Evolutionary conservation across 73 alveolate species (phyloP).

Genomic region (Tetrahymena elliotti): DNA sequence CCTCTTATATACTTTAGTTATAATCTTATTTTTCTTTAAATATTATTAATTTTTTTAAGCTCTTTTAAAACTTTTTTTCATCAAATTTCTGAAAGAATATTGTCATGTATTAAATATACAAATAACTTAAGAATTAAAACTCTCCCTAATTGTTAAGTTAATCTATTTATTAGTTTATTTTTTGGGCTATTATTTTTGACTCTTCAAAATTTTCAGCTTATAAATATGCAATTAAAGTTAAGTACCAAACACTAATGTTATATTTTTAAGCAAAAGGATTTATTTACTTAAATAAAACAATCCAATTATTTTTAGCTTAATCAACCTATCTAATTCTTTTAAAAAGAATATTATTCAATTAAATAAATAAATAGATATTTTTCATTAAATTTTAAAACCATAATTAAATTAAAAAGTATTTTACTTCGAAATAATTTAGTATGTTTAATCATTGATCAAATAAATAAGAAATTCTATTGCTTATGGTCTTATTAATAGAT

Average conservation of each 20-base stretch:
- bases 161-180: too few relatives aligned
- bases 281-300: too few relatives aligned
- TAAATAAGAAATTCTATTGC: neutral
- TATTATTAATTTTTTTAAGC: neutral
- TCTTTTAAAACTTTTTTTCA: too few relatives aligned
- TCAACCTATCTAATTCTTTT: neutral
- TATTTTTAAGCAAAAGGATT: neutral
- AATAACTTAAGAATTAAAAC: too few relatives aligned
- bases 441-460: neutral
- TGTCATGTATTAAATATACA: neutral
- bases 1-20: neutral
- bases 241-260: neutral
- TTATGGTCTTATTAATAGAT: neutral
- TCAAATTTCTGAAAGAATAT: too few relatives aligned
- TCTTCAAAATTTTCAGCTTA: neutral
- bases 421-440: neutral
- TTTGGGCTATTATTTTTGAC: neutral
- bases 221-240: neutral
- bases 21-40: neutral
- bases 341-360: too few relatives aligned
- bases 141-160: neutral
- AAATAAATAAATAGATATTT: too few relatives aligned
- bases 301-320: too few relatives aligned
- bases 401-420: too few relatives aligned
- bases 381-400: too few relatives aligned